Evolutionary conservation across 805 yeast genomes (phyloP).

Genomic region (Pichia eremophila): DNA sequence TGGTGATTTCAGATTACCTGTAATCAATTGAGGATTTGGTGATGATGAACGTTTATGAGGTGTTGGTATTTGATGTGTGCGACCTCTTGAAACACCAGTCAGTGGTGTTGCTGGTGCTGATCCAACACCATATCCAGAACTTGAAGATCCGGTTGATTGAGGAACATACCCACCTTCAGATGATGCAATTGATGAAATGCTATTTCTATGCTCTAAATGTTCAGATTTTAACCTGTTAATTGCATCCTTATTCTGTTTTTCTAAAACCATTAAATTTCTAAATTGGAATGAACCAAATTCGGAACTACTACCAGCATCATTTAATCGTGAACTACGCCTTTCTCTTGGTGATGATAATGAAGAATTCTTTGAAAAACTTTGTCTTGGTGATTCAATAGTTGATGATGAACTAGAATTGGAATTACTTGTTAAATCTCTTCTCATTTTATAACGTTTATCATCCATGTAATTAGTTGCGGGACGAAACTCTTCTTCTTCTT

Average conservation of each 20-base stretch:
- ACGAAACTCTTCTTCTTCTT: background rate
- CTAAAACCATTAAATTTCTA: slow-evolving; percentile 80
- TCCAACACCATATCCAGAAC: slow-evolving; percentile 7
- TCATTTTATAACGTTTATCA: background rate
- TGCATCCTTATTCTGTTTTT: slow-evolving; percentile 88
- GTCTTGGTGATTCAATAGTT: slow-evolving; percentile 22
- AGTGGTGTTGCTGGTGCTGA: slow-evolving; percentile 22
- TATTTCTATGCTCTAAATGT: slow-evolving; percentile 49
- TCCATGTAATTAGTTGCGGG: background rate
- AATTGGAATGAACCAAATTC: slow-evolving; percentile 93
- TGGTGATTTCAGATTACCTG: slow-evolving; percentile 14
- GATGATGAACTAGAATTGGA: slow-evolving; percentile 19
- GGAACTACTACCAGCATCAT: slow-evolving; percentile 48
- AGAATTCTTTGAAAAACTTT: slow-evolving; percentile 18
- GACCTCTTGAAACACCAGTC: slow-evolving; percentile 12
- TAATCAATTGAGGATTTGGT: slow-evolving; percentile 16
- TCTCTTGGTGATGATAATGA: slow-evolving; percentile 42
- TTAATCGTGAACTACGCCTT: slow-evolving; percentile 58
- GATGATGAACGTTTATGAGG: slow-evolving; percentile 25
- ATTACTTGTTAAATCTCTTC: background rate
- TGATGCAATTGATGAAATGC: slow-evolving; percentile 35
- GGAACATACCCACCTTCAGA: slow-evolving; percentile 28
- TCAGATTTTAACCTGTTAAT: slow-evolving; percentile 80
- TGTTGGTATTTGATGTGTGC: slow-evolving; percentile 12
- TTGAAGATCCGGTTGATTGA: slow-evolving; percentile 12